These are phyloP conservation scores for Xylaria venustula DNA, from an alignment of 495 filamentous ascomycete genomes.

Conservation along the genomic window DNA sequence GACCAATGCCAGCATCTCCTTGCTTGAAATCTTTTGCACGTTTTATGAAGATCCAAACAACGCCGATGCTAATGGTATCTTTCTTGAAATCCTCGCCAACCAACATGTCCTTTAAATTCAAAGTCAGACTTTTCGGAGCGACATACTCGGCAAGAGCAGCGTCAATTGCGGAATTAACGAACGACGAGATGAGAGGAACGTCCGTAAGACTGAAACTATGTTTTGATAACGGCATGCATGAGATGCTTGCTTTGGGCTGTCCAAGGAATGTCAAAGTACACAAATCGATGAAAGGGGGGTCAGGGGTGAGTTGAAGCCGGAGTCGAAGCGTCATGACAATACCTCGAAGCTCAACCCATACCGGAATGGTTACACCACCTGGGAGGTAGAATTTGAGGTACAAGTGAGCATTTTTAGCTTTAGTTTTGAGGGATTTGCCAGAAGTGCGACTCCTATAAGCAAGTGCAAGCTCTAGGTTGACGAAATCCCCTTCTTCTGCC, in stretches of 20 bases:
- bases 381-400: constrained; percentile 67
- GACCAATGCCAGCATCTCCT: constrained; percentile 57
- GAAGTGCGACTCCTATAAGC: constrained; percentile 62
- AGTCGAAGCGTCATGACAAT: constrained; percentile 63
- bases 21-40: constrained; percentile 64
- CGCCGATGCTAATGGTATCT: constrained; percentile 63
- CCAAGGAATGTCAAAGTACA: constrained; percentile 72
- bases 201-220: constrained; percentile 69
- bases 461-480: constrained; percentile 69
- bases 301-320: constrained; percentile 66
- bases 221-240: constrained; percentile 65
- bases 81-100: constrained; percentile 76
- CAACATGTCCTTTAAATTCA: constrained; percentile 72
- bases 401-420: constrained; percentile 68
- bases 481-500: constrained; percentile 70
- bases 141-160: constrained; percentile 70
- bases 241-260: constrained; percentile 69
- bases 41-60: constrained; percentile 62
- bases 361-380: constrained; percentile 56
- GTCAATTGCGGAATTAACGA: constrained; percentile 70
- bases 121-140: constrained; percentile 67
- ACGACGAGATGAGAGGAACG: constrained; percentile 66
- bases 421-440: constrained; percentile 54
- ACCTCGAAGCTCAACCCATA: constrained; percentile 71
- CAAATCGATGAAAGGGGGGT: constrained; percentile 69